Evolutionary conservation across 2,329 filamentous ascomycete species (phyloP), one percentile per base, ranked within the genome.

Genomic region (Botrytis tulipae): DNA sequence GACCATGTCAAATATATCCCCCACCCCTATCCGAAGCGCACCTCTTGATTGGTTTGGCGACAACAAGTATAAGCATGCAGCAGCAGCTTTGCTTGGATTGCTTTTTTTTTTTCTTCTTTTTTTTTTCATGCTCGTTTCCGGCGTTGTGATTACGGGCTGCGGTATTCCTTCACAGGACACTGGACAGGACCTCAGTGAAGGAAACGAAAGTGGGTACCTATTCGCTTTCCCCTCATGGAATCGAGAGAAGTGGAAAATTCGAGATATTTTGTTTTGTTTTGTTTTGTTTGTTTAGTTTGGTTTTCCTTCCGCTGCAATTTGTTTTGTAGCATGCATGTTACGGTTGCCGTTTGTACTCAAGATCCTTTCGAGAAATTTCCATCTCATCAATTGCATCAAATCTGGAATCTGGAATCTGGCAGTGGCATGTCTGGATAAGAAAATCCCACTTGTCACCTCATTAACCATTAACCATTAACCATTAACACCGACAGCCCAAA

Each of bases 1-100:
- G 40, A 72, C 69, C 61, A 62, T 32, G 18, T 66, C 40, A 29
- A 40, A 59, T 51, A 48, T 25, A 54, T 78, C 75, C 77, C 77
- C 77, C 78, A 77, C 78, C 77, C 77, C 74, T 48, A 35, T 66
- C 57, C 67, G 46, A 63, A 60, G 67, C 63, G n/a, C 48, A 73
- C 62, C 40, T 68, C 66, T 72, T 78, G 69, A 79, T 78, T 79
- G 78, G 78, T 59, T 69, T 76, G 35, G 63, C 54, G 60, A 76
- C 76, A 44, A 62, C 73, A 74, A 74, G 40, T 73, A 75, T 74
- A 74, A 78, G 72, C 75, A 76, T 75, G 71, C 74, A 74, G 70
- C 73, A 75, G 77, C 75, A 77, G 76, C 54, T 73, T 73, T 59
- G 29, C 59, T 42, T 37, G 57, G 10, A 67, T 70, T 60, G 67